Evolutionary conservation across 768 basidiomycete species (phyloP).

Genomic region (Lactarius sp.): DNA sequence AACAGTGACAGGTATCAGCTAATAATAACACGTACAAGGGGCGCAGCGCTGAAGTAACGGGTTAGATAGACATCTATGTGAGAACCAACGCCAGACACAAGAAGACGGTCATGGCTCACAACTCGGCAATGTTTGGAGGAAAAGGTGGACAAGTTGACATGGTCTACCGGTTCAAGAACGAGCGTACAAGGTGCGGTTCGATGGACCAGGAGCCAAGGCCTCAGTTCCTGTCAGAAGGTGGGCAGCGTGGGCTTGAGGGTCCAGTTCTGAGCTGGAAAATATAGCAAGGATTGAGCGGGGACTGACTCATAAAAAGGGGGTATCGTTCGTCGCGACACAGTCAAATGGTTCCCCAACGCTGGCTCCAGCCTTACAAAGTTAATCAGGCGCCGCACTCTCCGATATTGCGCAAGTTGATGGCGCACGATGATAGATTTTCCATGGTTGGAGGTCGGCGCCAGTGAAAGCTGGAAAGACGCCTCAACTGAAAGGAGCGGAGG

Average conservation of each 20-base stretch:
- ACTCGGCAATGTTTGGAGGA: background rate
- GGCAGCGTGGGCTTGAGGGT: background rate
- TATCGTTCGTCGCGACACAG: background rate
- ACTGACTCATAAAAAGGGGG: background rate
- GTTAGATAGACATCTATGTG: background rate
- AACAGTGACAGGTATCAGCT: no score
- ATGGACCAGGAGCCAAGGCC: background rate
- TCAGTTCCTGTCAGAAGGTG: background rate
- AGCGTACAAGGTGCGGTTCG: background rate
- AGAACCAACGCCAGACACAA: background rate
- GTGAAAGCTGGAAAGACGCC: no score
- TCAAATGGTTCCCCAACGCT: no score
- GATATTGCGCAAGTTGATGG: no score
- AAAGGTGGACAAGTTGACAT: background rate
- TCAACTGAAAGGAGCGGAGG: no score
- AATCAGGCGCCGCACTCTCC: no score
- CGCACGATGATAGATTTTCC: no score
- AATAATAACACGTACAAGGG: background rate
- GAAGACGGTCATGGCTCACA: background rate
- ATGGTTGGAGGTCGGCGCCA: no score
- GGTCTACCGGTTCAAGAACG: background rate
- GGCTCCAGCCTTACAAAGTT: no score
- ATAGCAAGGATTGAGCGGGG: background rate
- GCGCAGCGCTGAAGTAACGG: background rate
- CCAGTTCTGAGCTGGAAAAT: background rate